Base-by-base conservation (phyloP, 2,329 filamentous ascomycete species). In the Dactylellina leptospora region DNA sequence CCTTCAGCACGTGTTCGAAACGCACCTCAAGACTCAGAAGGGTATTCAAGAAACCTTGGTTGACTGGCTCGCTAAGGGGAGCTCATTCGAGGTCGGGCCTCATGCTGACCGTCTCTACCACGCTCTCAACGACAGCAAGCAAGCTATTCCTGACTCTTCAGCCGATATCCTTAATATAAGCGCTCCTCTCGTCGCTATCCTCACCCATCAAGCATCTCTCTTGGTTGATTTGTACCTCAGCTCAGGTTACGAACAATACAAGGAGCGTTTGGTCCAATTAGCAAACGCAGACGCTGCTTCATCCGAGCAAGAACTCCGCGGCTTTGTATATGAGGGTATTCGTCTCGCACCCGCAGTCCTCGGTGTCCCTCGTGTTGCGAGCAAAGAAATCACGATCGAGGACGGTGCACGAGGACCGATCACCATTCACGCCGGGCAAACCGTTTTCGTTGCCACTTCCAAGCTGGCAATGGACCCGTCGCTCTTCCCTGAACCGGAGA, bases 281-380 rank as follows among this genome's bases (percentile, higher is more conserved):
- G 80, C 83, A 1, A 80, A 84, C 68, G 80, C 79, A 74, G 79
- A 83, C 44, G 78, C 81, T 3, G 77, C 78, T 2, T 77, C 78
- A 1, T 80, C 83, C 1, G 80, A 82, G 56, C 76, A 78, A 28
- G 83, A 85, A 74, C 80, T 85, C 0, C 82, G 83, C 74, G 83
- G 83, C 10, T 85, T 83, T 76, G 83, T 85, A 1, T 84, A 81
- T 73, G 84, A 85, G 76, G 84, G 83, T 42, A 85, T 85, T 82
- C 81, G 84, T 9, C 83, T 84, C 75, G 82, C 82, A 4, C 82
- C 83, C 16, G 81, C 83, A 1, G 81, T 84, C 1, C 83, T 83
- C 0, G 83, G 83, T n/a, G 77, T 85, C 0, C 82, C 83, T n/a
- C 83, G 83, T 58, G 79, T 84, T 9, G 83, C 83, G 2, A 79